Base-by-base conservation (phyloP, 345 rosid genomes). In the Citrus unshiu region DNA sequence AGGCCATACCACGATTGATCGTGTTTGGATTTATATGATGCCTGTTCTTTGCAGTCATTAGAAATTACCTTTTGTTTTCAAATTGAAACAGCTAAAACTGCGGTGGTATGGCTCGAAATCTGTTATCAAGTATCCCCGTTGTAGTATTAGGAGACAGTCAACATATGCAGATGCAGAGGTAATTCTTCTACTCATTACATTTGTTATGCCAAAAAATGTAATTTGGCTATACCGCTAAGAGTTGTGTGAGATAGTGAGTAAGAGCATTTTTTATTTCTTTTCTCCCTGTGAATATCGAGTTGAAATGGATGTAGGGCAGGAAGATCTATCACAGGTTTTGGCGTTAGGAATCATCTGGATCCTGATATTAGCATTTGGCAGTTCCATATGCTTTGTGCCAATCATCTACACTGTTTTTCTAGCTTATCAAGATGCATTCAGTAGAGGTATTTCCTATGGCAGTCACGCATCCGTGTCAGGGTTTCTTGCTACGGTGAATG, bases 161-260 rank as follows among this genome's bases (percentile, higher is more conserved):
- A 87, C 96, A 0, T 96, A 93, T 83, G 86, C 98, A 13, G 99
- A 96, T 89, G 98, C 98, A 72, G 93, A 93, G 97, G 98, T 95
- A 89, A 86, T 87, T 78, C 35, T 60, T 34, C 74, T 74, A 70
- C 40, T 72, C 35, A 25, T 59, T 39, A 27, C 14, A 57, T 72
- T 60, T 35, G 8, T 68, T 58, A 40, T 70, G 16, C 7, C 37
- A 21, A 49, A 13, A 69, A 69, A 46, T 49, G 29, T 49, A 13
- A 16, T 7, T 46, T 69, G 56, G 35, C 57, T 22, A n/a, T 59
- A 57, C 12, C 14, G 7, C 35, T 32, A n/a, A 22, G 56, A 69
- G 35, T 71, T 66, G 73, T 29, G 37, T 73, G 70, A 58, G 61
- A 32, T 77, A 22, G 63, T 69, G 9, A 27, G 39, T 56, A 43